These are phyloP conservation scores for Saccharomycopsis schoenii DNA, from an alignment of 805 yeast species.

Conservation along the genomic window DNA sequence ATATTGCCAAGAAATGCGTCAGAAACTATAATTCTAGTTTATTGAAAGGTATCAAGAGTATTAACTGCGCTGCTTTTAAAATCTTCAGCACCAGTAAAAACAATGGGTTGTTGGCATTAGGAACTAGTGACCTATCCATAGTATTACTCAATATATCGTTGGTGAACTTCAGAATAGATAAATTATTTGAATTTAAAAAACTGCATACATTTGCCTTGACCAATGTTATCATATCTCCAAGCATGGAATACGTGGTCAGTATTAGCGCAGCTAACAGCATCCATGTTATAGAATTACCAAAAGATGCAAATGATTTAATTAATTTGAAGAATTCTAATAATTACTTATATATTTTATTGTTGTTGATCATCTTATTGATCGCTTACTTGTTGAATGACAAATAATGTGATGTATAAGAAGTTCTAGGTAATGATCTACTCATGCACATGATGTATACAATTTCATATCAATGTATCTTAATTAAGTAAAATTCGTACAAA, in stretches of 20 bases:
- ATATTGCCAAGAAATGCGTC: not conserved
- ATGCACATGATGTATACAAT: not conserved
- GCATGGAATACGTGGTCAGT: conserved; percentile 56
- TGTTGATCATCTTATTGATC: not conserved
- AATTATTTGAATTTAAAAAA: conserved; percentile 41
- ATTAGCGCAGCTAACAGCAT: conserved; percentile 73
- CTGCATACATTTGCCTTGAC: conserved; percentile 68
- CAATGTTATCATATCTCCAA: conserved; percentile 54
- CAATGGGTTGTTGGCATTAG: conserved; percentile 12
- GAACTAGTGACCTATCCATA: conserved; percentile 13
- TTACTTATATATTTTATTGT: not conserved
- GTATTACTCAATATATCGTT: conserved; percentile 3
- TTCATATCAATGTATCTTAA: no score
- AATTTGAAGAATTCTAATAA: not conserved
- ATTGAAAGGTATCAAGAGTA: conserved; percentile 10
- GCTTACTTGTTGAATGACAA: not conserved
- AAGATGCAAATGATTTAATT: conserved; percentile 21
- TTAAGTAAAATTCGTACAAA: not conserved
- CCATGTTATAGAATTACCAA: conserved; percentile 52
- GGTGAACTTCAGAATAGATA: conserved; percentile 32
- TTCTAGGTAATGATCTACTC: no score
- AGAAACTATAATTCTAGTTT: not conserved
- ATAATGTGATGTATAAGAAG: not conserved
- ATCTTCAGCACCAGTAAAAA: not conserved
- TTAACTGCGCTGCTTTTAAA: conserved; percentile 12